phyloP scores from a whole-genome alignment of 139 green algal genomes.

The Micractinium sp. region DNA sequence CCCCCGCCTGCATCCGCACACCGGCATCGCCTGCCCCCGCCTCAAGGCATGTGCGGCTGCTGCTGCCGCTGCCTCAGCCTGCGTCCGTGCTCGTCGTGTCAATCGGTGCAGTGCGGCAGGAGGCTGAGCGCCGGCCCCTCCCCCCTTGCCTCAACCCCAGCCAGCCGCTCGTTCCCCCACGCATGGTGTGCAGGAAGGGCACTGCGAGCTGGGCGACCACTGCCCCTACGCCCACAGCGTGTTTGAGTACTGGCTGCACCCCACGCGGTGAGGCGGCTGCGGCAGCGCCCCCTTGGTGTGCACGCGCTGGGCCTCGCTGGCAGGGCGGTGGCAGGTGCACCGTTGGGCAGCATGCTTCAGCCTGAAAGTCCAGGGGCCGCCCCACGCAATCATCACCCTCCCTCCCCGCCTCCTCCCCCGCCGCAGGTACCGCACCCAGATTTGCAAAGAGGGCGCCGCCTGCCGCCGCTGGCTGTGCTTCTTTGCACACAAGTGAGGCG shows the following conservation, averaged over 20 bases:
- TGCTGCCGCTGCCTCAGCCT: neutral
- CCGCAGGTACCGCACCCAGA: slow-evolving; percentile 7
- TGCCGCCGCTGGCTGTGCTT: slow-evolving; percentile 8
- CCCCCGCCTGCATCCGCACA: slow-evolving; percentile 83
- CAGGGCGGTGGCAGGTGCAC: no score
- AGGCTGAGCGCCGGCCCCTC: neutral
- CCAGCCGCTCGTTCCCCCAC: neutral
- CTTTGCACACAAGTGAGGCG: neutral
- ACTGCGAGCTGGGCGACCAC: neutral
- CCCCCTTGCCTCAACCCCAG: neutral
- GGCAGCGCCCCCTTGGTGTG: no score
- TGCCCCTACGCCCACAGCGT: slow-evolving; percentile 91
- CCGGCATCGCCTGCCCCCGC: slow-evolving; percentile 89
- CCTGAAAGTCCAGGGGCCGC: no score
- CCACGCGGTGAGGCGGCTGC: slow-evolving; percentile 37
- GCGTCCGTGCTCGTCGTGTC: neutral
- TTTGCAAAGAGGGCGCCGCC: neutral
- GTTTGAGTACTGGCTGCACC: slow-evolving; percentile 95
- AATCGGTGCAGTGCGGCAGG: neutral
- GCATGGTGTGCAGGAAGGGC: neutral
- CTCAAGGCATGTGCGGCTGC: slow-evolving; percentile 70
- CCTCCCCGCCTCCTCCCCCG: no score
- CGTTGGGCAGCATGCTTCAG: no score
- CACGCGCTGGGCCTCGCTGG: no score
- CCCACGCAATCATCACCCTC: no score